phyloP scores from a whole-genome alignment of 2,329 filamentous ascomycete genomes.

The Phoma sp. region DNA sequence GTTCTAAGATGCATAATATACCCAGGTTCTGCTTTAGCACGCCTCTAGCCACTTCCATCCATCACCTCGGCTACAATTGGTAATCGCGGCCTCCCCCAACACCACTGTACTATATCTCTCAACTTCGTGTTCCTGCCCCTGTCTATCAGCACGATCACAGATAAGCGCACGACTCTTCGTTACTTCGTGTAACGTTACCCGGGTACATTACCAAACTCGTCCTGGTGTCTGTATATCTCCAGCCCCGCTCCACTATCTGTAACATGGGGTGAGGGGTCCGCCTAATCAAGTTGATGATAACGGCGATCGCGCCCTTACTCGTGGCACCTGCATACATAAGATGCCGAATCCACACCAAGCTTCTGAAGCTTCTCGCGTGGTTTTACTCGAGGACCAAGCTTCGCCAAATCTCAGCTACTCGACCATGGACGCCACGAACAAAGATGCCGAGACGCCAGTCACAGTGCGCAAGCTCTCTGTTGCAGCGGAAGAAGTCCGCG shows the following conservation, averaged over 20 bases:
- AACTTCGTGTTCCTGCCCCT: neutral
- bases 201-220: conserved; percentile 2
- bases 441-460: conserved; percentile 9
- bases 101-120: neutral
- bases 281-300: conserved; percentile 6
- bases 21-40: neutral
- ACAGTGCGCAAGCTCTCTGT: conserved; percentile 12
- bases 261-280: conserved; percentile 10
- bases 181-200: conserved; percentile 5
- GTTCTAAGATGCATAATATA: neutral
- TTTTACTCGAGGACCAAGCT: neutral
- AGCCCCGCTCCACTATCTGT: conserved; percentile 13
- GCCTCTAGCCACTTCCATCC: neutral
- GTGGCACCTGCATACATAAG: conserved; percentile 4
- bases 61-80: neutral
- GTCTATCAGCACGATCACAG: neutral
- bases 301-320: conserved; percentile 6
- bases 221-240: neutral
- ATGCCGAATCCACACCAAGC: conserved; percentile 12
- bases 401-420: neutral
- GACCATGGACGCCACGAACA: conserved; percentile 5
- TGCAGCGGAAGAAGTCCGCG: conserved; percentile 36
- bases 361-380: conserved; percentile 3
- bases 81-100: neutral
- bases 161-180: neutral